Evolutionary conservation across 495 filamentous ascomycete genomes (phyloP), one percentile per base, ranked within the genome.

Genomic region (Aspergillus saccharolyticus): DNA sequence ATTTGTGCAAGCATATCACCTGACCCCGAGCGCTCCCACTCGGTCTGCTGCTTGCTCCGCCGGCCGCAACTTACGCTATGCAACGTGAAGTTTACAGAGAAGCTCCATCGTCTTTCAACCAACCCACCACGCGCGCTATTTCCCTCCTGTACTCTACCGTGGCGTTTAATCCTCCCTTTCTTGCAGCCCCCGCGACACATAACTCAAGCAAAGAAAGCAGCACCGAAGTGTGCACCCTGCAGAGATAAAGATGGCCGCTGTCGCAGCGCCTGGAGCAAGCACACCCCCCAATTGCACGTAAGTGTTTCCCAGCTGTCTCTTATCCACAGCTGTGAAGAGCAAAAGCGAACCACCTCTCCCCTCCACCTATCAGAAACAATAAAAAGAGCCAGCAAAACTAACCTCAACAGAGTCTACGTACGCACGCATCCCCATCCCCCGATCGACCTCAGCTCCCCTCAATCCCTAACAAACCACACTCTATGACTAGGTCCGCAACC

Each of bases 401-500:
- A 54, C 17, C 49, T 59, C 60, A 52, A 58, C 55, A 83, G 80
- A 63, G 80, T 83, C 67, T 83, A 83, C 62, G 79, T 82, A 75
- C 50, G 72, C 25, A 3, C n/a, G n/a, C 25, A 4, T 28, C 25
- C 25, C 25, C 25, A 55, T 49, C 56, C 39, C 56, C 46, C 59
- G 55, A 46, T 55, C 9, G 24, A 48, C 58, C 57, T 46, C 56
- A 54, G 57, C 48, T 46, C 52, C 42, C 52, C 55, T 64, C 60
- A 48, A 66, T 62, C 25, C 56, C 25, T 51, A 55, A 21, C 44
- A 21, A 18, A 30, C 45, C 48, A 20, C 49, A 33, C 56, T n/a
- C n/a, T n/a, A n/a, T n/a, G n/a, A n/a, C n/a, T n/a, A 97, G 81
- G 86, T 96, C 67, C 88, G 86, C 61, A 96, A 97, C 70, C 85